Evolutionary conservation across 169 alveolate genomes (phyloP), one percentile per base, ranked within the genome.

Genomic region (Eimeria tenella): DNA sequence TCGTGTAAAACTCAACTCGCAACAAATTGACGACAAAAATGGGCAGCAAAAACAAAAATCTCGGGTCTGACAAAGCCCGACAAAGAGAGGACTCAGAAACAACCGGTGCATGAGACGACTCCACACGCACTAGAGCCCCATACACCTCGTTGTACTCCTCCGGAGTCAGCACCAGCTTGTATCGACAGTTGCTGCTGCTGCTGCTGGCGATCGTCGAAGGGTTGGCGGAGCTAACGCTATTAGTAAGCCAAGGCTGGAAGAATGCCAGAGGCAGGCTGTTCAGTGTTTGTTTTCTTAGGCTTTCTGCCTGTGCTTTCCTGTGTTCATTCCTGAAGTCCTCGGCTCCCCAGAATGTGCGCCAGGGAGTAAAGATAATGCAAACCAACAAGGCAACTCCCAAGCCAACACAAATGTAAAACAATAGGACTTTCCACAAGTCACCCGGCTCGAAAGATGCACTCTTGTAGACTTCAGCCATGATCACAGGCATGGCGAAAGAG

Each of bases 401-500:
- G 17, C 91, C 90, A 4, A 52, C 75, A 5, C 19, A 68, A 11
- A 91, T 79, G 82, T 91, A 91, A 2, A 63, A 5, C 25, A 83
- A 55, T 11, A 91, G 8, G 50, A 91, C 60, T 31, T 58, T 75
- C 95, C 95, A 91, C 15, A 91, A 60, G 63, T 25, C 52, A 21
- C 6, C 55, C 15, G 62, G 63, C 2, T 62, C 53, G n/a, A 75
- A 56, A 4, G 55, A 6, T n/a, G 15, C 25, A 3, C 50, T 15
- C 31, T 63, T 58, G 63, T 9, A 93, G 11, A 93, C 65, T 42
- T 49, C 68, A 25, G 90, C 49, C 74, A 93, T 42, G 5, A 93
- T 55, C 13, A 93, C 95, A 11, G 95, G 95, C 21, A 93, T 62
- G 6, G 95, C 86, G 21, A 93, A 93, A 10, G 93, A 79, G 49